These are phyloP conservation scores for Stevia rebaudiana DNA, from an alignment of 140 eudicot genomes.

Conservation along the genomic window DNA sequence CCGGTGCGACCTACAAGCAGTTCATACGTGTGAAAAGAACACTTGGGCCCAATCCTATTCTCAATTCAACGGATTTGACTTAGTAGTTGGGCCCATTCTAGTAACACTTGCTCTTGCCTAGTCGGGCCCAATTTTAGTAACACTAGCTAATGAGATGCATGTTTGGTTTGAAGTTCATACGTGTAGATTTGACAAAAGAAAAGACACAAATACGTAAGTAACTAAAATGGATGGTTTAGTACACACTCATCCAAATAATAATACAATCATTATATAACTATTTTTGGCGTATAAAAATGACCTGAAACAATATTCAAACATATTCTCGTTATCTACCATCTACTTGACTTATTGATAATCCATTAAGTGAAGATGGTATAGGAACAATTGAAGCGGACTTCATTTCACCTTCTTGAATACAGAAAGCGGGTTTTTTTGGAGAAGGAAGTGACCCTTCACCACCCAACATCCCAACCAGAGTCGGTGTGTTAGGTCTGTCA, in stretches of 20 bases:
- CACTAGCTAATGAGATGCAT: background rate
- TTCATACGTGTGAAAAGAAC: no score
- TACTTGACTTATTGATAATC: background rate
- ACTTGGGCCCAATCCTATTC: no score
- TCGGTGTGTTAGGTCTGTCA: background rate
- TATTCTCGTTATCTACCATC: background rate
- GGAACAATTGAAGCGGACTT: background rate
- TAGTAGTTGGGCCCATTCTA: no score
- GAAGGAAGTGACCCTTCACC: conserved; percentile 5
- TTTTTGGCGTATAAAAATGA: no score
- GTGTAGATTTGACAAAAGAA: background rate
- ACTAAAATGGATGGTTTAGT: background rate
- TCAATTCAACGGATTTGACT: no score
- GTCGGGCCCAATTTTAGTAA: no score
- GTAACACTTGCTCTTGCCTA: no score
- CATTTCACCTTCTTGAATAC: background rate
- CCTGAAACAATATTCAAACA: background rate
- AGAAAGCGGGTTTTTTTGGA: background rate
- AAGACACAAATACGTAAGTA: background rate
- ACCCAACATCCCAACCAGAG: background rate
- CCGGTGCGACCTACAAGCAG: no score
- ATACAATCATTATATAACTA: no score
- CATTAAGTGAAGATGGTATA: background rate
- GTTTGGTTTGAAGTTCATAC: background rate
- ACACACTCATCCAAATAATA: no score